Percentiles rank a stretch among this genome's conserved stretches.
Conservation (phyloP, 306 rosid genomes). For the Pyrus betulifolia region DNA sequence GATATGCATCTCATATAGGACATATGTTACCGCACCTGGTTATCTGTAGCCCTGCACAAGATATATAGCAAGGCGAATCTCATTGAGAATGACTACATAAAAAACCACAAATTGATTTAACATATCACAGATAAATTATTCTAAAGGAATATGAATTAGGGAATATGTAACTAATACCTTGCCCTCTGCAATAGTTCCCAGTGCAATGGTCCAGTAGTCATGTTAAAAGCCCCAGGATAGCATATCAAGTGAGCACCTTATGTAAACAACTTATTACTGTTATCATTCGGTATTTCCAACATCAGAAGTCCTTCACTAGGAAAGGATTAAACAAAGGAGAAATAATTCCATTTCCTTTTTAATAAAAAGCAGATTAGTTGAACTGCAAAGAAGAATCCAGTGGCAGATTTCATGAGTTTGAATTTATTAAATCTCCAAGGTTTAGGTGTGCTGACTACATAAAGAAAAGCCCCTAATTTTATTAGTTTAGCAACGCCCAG, state of each 20-base stretch:
- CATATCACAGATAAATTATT: background rate
- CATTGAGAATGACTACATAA: conserved; percentile 16
- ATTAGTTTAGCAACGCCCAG: background rate
- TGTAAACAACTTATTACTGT: conserved; percentile 21
- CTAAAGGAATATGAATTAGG: background rate
- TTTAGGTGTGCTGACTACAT: background rate
- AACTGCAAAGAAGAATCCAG: background rate
- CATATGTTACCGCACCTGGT: conserved; percentile 50
- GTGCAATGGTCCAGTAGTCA: conserved; percentile 98
- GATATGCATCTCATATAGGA: background rate
- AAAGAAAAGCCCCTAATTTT: too few species aligned
- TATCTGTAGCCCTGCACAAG: conserved; percentile 86
- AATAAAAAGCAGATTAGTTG: background rate
- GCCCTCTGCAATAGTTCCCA: conserved; percentile 95
- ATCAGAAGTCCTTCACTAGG: background rate
- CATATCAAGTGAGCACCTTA: conserved; percentile 97
- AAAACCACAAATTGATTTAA: background rate
- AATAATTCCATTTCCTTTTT: background rate
- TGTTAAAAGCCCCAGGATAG: conserved; percentile 98
- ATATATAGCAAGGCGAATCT: conserved; percentile 17
- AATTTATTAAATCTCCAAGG: background rate
- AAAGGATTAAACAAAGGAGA: background rate
- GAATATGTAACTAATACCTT: conserved; percentile 39
- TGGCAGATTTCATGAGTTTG: background rate
- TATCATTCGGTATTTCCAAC: conserved; percentile 7